Conservation (phyloP, 208 protist species). For the Leishmania guyanensis region DNA sequence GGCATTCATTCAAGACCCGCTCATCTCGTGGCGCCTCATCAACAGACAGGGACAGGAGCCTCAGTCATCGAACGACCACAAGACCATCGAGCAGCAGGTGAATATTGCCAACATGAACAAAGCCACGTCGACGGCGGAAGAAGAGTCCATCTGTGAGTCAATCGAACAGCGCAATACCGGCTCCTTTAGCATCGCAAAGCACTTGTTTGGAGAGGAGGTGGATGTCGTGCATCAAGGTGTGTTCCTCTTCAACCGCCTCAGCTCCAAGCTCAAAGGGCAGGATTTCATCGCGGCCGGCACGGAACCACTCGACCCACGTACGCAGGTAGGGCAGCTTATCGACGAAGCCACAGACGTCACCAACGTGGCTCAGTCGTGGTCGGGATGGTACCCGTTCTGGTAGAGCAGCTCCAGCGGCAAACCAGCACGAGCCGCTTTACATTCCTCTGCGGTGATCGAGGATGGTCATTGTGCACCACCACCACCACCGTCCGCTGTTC, state of each 20-base stretch:
- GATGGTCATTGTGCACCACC: not conserved
- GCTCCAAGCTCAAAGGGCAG: constrained; percentile 82
- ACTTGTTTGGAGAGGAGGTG: constrained; percentile 64
- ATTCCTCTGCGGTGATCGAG: not conserved
- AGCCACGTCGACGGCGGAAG: constrained; percentile 17
- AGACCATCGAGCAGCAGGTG: constrained; percentile 78
- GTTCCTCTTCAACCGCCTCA: constrained; percentile 76
- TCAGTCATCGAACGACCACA: constrained; percentile 67
- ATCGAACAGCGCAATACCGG: constrained; percentile 23
- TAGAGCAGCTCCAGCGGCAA: constrained; percentile 19
- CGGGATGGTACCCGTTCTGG: constrained; percentile 93
- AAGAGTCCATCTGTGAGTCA: constrained; percentile 39
- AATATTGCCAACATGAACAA: constrained; percentile 43
- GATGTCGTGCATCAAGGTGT: constrained; percentile 87
- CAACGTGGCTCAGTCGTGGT: constrained; percentile 91
- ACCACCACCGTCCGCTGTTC: not conserved
- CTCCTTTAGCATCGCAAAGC: constrained; percentile 40
- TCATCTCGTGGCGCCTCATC: constrained; percentile 99
- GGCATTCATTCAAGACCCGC: constrained; percentile 99
- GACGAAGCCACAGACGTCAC: constrained; percentile 80
- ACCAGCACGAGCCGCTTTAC: not conserved
- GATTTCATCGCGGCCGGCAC: constrained; percentile 59
- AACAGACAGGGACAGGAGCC: constrained; percentile 76
- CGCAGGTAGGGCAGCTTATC: constrained; percentile 85
- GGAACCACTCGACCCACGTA: constrained; percentile 60